These are phyloP conservation scores for Datisca glomerata DNA, from an alignment of 306 rosid genomes.

Conservation along the genomic window DNA sequence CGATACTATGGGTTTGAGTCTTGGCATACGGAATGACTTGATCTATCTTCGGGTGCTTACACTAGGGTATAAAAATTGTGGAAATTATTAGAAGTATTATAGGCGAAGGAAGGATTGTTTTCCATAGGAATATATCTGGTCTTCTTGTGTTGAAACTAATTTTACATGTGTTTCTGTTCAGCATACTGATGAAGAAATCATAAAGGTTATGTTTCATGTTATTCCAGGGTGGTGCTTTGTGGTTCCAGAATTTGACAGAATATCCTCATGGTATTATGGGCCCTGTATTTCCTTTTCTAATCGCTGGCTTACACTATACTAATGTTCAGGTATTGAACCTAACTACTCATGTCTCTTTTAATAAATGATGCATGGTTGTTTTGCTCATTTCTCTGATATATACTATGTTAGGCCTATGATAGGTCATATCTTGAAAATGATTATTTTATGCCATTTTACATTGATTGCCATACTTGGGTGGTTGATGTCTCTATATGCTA, in stretches of 20 bases:
- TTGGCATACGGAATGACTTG: too few relatives aligned
- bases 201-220: slow-evolving; percentile 9
- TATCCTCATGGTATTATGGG: slow-evolving; percentile 62
- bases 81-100: not conserved
- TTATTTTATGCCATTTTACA: not conserved
- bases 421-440: too few relatives aligned
- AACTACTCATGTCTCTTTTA: slow-evolving; percentile 9
- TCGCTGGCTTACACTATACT: slow-evolving; percentile 60
- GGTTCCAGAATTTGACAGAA: slow-evolving; percentile 85
- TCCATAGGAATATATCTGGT: too few relatives aligned
- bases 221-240: slow-evolving; percentile 82
- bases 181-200: too few relatives aligned
- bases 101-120: not conserved
- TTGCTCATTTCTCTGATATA: not conserved
- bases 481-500: not conserved
- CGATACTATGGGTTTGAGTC: too few relatives aligned
- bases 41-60: too few relatives aligned
- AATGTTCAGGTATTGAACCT: slow-evolving; percentile 57
- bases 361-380: not conserved
- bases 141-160: not conserved
- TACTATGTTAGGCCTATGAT: not conserved
- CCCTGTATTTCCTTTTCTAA: slow-evolving; percentile 57
- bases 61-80: not conserved
- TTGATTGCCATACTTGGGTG: not conserved
- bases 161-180: slow-evolving; percentile 3